These are phyloP conservation scores for Salix dunnii DNA, from an alignment of 345 rosid species.

Conservation along the genomic window DNA sequence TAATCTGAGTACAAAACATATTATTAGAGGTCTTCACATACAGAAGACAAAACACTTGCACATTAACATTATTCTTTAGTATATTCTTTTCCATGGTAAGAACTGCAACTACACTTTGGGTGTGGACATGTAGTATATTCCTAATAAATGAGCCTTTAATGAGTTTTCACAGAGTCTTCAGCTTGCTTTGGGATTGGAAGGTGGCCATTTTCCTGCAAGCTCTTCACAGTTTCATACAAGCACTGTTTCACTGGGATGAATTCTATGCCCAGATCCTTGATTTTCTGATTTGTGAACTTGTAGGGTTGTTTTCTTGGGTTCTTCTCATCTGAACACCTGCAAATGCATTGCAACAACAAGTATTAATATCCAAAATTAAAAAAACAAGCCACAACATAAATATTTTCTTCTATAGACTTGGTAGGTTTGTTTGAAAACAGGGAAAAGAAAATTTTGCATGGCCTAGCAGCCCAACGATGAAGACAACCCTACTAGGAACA, in stretches of 20 bases:
- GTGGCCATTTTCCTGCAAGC: slow-evolving; percentile 85
- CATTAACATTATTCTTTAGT: neutral
- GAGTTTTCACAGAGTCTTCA: slow-evolving; percentile 26
- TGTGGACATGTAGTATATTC: neutral
- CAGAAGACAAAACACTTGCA: neutral
- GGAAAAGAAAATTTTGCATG: too few relatives aligned
- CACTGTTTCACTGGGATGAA: slow-evolving; percentile 76
- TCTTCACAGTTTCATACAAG: slow-evolving; percentile 82
- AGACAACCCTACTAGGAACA: too few relatives aligned
- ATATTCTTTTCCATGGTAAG: neutral
- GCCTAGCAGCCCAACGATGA: too few relatives aligned
- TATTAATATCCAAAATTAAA: neutral
- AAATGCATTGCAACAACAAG: neutral
- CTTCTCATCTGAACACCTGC: slow-evolving; percentile 88
- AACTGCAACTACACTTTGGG: neutral
- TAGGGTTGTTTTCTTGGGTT: slow-evolving; percentile 76
- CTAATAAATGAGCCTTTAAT: neutral
- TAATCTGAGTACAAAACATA: neutral
- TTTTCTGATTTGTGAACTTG: slow-evolving; percentile 79
- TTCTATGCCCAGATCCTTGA: slow-evolving; percentile 69
- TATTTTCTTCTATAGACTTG: too few relatives aligned
- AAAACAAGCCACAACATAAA: too few relatives aligned
- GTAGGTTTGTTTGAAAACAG: too few relatives aligned
- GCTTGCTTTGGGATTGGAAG: slow-evolving; percentile 55
- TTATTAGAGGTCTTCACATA: neutral